Evolutionary conservation across 2,329 filamentous ascomycete species (phyloP), one percentile per base, ranked within the genome.

Genomic region (Colletotrichum shisoi): DNA sequence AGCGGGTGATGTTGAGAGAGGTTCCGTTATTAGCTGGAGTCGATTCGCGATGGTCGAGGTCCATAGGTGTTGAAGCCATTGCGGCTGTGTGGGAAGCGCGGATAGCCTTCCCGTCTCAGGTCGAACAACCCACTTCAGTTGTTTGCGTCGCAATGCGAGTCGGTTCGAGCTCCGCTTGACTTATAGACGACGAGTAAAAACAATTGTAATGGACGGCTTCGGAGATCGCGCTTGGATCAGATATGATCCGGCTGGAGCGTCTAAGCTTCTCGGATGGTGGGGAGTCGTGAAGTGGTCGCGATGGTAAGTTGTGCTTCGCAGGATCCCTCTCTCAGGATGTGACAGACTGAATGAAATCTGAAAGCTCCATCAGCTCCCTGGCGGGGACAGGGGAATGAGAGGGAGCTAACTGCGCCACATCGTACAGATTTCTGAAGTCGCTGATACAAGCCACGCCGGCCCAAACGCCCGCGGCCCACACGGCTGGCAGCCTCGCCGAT

Each of bases 11-110:
- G 69, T 84, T 84, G 48, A 86, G 78, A 1, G 82, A 79, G 71
- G 78, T 74, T 70, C 79, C 80, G 57, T 79, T 81, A 21, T 79
- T 81, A 24, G 77, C 74, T n/a, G 78, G 74, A 13, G 79, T 76
- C 21, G 78, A 77, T 37, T 79, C 78, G 34, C 77, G 76, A 31
- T 77, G 76, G 69, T 88, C 85, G 42, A 87, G 71, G 58, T 88
- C 85, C 85, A 88, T 88, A 11, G 83, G 83, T 31, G 81, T 85
- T 27, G 83, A 83, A 52, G 83, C 76, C 84, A 86, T 86, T 44
- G 42, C 65, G 56, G 46, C 21, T 40, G 19, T 52, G 24, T 39
- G 24, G 11, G 9, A 40, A 13, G 42, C 21, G 24, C n/a, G 9
- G 40, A 39, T 11, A 19, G 42, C 42, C 37, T 34, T 45, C n/a